phyloP scores from a whole-genome alignment of 192 early-diverging fungal genomes.

The Gonapodya sp. region DNA sequence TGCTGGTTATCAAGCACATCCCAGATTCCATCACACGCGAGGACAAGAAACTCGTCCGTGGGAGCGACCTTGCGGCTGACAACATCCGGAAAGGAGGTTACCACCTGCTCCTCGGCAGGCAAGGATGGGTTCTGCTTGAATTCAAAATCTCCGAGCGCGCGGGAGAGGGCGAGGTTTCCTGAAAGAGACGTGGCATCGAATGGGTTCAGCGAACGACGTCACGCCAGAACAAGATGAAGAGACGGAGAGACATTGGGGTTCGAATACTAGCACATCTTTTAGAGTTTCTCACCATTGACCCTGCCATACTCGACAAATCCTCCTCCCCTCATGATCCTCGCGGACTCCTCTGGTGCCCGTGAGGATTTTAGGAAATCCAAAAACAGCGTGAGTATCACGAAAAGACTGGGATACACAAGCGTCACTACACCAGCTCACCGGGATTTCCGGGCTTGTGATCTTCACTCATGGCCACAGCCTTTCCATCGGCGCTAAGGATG shows the following conservation, averaged over 20 bases:
- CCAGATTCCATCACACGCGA: conserved; percentile 99
- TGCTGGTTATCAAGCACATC: conserved; percentile 90
- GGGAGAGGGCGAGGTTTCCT: conserved; percentile 91
- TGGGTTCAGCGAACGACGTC: conserved; percentile 8
- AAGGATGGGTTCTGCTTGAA: conserved; percentile 84
- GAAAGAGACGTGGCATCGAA: neutral
- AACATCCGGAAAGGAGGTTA: conserved; percentile 87
- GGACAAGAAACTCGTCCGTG: conserved; percentile 83
- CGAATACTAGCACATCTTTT: too few relatives aligned
- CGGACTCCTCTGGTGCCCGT: conserved; percentile 44
- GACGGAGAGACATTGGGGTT: too few relatives aligned
- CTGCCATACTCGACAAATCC: conserved; percentile 98
- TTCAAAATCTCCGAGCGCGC: conserved; percentile 97
- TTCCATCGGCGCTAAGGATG: conserved; percentile 71
- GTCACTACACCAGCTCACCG: conserved; percentile 2
- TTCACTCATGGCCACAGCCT: conserved; percentile 64
- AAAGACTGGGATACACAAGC: neutral
- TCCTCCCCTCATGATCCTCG: conserved; percentile 80
- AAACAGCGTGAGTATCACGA: neutral
- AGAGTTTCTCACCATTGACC: conserved; percentile 85
- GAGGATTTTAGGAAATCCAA: neutral
- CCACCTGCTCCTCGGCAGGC: conserved; percentile 79
- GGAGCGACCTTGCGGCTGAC: conserved; percentile 42
- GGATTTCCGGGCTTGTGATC: conserved; percentile 95
- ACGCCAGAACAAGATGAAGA: neutral